Conservation (phyloP, 306 rosid genomes). For the Corylus heterophylla region DNA sequence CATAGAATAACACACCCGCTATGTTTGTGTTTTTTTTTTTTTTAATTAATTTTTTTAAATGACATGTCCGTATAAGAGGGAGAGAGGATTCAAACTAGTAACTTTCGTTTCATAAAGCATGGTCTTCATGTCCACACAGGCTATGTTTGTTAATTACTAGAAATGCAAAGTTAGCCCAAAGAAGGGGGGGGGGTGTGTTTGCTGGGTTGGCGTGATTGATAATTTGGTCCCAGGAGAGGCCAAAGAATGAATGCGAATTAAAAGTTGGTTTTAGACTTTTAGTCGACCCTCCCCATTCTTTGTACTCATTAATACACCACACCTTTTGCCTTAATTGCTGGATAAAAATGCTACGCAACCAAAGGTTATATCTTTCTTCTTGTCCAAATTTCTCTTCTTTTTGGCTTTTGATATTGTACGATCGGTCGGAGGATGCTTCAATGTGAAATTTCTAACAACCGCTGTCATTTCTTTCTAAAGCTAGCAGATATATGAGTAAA, state of each 20-base stretch:
- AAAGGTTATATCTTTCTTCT: neutral
- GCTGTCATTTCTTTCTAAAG: constrained; percentile 14
- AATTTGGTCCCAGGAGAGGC: constrained; percentile 7
- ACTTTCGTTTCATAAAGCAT: no score
- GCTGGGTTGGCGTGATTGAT: neutral
- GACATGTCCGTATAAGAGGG: no score
- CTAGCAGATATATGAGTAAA: constrained; percentile 11
- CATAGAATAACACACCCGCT: no score
- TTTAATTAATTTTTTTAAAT: no score
- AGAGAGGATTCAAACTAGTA: no score
- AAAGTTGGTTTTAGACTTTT: neutral
- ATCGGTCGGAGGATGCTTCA: no score
- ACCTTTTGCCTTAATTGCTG: no score
- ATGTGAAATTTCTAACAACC: constrained; percentile 18
- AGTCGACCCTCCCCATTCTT: neutral
- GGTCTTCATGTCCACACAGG: no score
- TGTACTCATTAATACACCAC: neutral
- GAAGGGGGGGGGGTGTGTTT: neutral
- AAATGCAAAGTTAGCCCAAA: neutral
- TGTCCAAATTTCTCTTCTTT: constrained; percentile 8
- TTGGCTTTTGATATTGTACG: neutral
- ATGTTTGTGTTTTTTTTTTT: no score
- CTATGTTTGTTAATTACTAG: neutral
- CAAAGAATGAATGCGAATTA: neutral
- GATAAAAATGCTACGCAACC: no score